Conservation (phyloP, 441 rosid genomes). For the Geranium incanum region DNA sequence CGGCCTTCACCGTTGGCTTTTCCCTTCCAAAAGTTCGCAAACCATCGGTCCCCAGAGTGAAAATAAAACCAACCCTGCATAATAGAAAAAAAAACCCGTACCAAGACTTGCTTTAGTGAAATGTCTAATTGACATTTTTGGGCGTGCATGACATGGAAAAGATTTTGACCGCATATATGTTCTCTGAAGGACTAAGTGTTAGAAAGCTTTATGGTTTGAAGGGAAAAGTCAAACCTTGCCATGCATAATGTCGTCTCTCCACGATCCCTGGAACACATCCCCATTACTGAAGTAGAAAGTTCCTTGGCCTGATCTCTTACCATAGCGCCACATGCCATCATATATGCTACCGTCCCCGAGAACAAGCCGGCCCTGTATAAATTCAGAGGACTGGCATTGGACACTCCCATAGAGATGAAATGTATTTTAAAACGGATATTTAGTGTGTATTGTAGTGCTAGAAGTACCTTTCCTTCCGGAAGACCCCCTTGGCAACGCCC, state of each 20-base stretch:
- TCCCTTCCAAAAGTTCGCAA: constrained; percentile 98
- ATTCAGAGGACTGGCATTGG: constrained; percentile 17
- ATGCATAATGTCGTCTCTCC: constrained; percentile 94
- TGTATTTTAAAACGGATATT: constrained; percentile 19
- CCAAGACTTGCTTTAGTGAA: constrained; percentile 2
- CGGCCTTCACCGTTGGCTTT: constrained; percentile 89
- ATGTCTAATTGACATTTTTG: background rate
- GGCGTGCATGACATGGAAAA: constrained; percentile 3
- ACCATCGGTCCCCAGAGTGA: constrained; percentile 85
- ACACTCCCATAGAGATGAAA: constrained; percentile 14
- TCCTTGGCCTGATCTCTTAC: constrained; percentile 86
- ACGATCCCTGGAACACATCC: constrained; percentile 91
- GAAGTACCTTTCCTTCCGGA: constrained; percentile 91
- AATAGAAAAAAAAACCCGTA: background rate
- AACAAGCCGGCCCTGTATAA: constrained; percentile 61
- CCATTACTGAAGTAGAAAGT: constrained; percentile 85
- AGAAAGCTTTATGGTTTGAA: background rate
- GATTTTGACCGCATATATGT: background rate
- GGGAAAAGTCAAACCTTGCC: constrained; percentile 60
- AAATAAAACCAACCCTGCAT: constrained; percentile 91
- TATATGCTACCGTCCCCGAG: constrained; percentile 81
- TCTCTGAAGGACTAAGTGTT: background rate
- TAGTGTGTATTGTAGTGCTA: constrained; percentile 15
- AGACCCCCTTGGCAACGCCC: constrained; percentile 96
- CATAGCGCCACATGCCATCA: constrained; percentile 90